A percentile compares a stretch with the other conserved stretches of the same genome.
phyloP scores from a whole-genome alignment of 2,329 filamentous ascomycete genomes.

The Aspergillus arachidicola region DNA sequence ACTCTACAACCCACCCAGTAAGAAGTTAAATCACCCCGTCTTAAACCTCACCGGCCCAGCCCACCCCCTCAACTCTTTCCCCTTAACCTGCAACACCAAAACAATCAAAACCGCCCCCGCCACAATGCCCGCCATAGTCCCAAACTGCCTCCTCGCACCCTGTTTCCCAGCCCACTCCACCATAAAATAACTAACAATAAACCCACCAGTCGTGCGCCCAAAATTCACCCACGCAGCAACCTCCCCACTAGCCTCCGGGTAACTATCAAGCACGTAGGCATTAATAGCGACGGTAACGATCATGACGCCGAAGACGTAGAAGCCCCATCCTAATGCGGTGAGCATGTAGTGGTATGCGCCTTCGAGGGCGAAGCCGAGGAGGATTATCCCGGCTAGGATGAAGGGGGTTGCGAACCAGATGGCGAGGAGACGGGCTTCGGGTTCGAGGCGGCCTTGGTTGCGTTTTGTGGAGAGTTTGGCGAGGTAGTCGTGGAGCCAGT shows the following conservation, averaged over 20 bases:
- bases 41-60: conserved; percentile 40
- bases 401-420: conserved; percentile 53
- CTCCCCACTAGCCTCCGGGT: conserved; percentile 59
- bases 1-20: no score
- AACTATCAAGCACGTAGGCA: conserved; percentile 57
- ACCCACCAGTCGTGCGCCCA: conserved; percentile 53
- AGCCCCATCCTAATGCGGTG: conserved; percentile 53
- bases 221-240: conserved; percentile 58
- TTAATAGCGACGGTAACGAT: conserved; percentile 56
- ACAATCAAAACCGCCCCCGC: conserved; percentile 40
- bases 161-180: conserved; percentile 51
- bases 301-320: conserved; percentile 61
- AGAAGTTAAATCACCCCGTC: conserved; percentile 6
- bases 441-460: conserved; percentile 58
- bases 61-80: conserved; percentile 42
- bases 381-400: conserved; percentile 53
- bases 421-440: conserved; percentile 57
- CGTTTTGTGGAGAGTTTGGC: conserved; percentile 48
- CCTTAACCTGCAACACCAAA: conserved; percentile 38
- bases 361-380: conserved; percentile 57
- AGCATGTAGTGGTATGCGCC: conserved; percentile 57
- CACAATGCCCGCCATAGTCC: conserved; percentile 51
- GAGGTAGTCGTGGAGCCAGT: conserved; percentile 59
- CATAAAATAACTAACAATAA: conserved; percentile 57
- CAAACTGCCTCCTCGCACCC: conserved; percentile 50